Evolutionary conservation across 176 grass and related monocot species (phyloP).

Genomic region (Microstegium vimineum): DNA sequence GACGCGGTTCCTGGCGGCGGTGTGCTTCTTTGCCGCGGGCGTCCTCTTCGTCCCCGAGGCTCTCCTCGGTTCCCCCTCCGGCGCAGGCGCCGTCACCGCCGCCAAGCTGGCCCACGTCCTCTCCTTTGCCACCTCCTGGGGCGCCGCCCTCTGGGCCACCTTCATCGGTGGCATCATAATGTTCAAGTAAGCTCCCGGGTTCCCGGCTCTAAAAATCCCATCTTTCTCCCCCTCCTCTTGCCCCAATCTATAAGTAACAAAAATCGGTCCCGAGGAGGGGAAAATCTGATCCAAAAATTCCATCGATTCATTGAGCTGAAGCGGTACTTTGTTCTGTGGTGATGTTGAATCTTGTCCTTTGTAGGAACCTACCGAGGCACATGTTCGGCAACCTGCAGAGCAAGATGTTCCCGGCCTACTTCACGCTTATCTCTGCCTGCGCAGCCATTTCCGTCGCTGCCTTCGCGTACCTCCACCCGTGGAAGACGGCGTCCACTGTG

Average conservation of each 20-base stretch:
- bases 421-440: slow-evolving; percentile 64
- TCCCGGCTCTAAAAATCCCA: background rate
- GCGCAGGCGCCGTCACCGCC: slow-evolving; percentile 39
- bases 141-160: slow-evolving; percentile 90
- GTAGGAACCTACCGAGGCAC: slow-evolving; percentile 89
- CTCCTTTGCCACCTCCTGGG: slow-evolving; percentile 86
- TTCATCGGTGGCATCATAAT: slow-evolving; percentile 99
- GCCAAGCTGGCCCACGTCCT: slow-evolving; percentile 86
- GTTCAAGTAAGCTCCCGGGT: slow-evolving; percentile 81
- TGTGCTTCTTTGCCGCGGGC: slow-evolving; percentile 82
- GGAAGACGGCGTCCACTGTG: slow-evolving; percentile 60
- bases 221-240: background rate
- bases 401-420: slow-evolving; percentile 99
- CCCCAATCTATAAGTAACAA: background rate
- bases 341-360: background rate
- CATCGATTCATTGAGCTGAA: background rate
- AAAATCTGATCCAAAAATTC: background rate
- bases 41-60: slow-evolving; percentile 77
- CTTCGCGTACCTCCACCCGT: slow-evolving; percentile 91
- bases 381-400: slow-evolving; percentile 91
- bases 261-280: background rate
- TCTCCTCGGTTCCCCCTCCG: slow-evolving; percentile 43
- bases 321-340: background rate
- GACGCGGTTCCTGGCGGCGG: slow-evolving; percentile 63
- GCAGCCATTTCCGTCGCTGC: slow-evolving; percentile 68